Percentiles rank a stretch among this genome's conserved stretches.
Evolutionary conservation across 768 basidiomycete genomes (phyloP).

Genomic region (Lactifluus volemus): DNA sequence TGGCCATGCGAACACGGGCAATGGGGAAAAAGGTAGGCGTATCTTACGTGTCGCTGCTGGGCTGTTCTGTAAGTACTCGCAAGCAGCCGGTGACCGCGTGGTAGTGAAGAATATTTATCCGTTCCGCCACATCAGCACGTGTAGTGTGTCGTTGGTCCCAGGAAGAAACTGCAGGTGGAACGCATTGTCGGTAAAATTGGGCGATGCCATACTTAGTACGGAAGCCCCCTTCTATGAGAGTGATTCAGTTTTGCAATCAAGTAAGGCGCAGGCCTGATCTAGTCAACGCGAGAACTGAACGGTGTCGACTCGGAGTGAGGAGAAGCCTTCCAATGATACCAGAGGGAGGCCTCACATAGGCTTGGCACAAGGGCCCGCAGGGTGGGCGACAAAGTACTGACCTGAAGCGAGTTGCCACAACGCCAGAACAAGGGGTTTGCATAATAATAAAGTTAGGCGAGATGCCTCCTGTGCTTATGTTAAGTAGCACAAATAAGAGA

Average conservation of each 20-base stretch:
- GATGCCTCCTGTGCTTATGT: background rate
- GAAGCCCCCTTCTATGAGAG: background rate
- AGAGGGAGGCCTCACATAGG: background rate
- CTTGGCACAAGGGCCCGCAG: background rate
- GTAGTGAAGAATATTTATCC: background rate
- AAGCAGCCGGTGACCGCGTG: slow-evolving; percentile 3
- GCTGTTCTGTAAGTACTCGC: background rate
- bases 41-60: slow-evolving; percentile 2
- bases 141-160: slow-evolving; percentile 5
- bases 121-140: slow-evolving; percentile 8
- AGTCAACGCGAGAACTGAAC: background rate
- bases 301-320: background rate
- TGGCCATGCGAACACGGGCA: background rate
- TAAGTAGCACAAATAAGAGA: background rate
- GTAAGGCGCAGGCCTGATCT: background rate
- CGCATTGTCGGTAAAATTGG: slow-evolving; percentile 6
- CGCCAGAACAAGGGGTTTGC: background rate
- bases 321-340: background rate
- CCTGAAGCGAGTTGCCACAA: background rate
- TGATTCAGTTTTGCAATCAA: background rate
- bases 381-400: background rate
- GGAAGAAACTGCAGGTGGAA: slow-evolving; percentile 6
- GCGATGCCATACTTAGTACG: slow-evolving; percentile 3
- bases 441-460: no score
- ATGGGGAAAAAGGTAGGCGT: background rate